Conservation (phyloP, 257 asterid species). For the Ocimum tenuiflorum region DNA sequence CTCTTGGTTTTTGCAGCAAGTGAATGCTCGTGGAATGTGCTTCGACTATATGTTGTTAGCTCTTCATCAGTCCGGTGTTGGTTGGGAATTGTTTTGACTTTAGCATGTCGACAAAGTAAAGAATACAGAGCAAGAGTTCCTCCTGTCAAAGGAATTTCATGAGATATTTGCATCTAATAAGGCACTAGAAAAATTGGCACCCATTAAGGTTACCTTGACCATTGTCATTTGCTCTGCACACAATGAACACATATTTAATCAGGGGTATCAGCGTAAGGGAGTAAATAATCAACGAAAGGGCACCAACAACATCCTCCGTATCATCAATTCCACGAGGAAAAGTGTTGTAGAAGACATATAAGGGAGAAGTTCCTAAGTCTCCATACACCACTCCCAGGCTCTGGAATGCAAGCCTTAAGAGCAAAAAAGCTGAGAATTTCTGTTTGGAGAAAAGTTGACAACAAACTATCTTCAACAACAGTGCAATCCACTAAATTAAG, state of each 20-base stretch:
- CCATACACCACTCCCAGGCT: slow-evolving; percentile 18
- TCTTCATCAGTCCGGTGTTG: slow-evolving; percentile 78
- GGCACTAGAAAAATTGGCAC: neutral
- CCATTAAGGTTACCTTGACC: slow-evolving; percentile 48
- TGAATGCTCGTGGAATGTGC: slow-evolving; percentile 49
- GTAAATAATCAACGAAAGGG: slow-evolving; percentile 64
- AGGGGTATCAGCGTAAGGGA: slow-evolving; percentile 65
- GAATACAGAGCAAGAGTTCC: slow-evolving; percentile 65
- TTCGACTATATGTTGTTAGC: slow-evolving; percentile 67
- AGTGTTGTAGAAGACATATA: slow-evolving; percentile 61
- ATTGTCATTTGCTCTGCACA: slow-evolving; percentile 60
- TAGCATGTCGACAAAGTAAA: slow-evolving; percentile 56
- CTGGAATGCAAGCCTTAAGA: slow-evolving; percentile 20
- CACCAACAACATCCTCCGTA: slow-evolving; percentile 61
- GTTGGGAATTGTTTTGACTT: slow-evolving; percentile 55
- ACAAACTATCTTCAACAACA: neutral
- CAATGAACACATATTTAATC: slow-evolving; percentile 65
- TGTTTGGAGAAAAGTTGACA: neutral
- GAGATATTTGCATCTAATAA: neutral
- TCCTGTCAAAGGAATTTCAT: slow-evolving; percentile 23
- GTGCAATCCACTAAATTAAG: neutral
- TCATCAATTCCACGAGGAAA: slow-evolving; percentile 55
- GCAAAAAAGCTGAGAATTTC: no score
- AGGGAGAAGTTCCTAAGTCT: slow-evolving; percentile 24
- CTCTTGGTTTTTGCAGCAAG: slow-evolving; percentile 64